Evolutionary conservation across 768 basidiomycete species (phyloP).

Genomic region (Clitopilus passeckerianus): DNA sequence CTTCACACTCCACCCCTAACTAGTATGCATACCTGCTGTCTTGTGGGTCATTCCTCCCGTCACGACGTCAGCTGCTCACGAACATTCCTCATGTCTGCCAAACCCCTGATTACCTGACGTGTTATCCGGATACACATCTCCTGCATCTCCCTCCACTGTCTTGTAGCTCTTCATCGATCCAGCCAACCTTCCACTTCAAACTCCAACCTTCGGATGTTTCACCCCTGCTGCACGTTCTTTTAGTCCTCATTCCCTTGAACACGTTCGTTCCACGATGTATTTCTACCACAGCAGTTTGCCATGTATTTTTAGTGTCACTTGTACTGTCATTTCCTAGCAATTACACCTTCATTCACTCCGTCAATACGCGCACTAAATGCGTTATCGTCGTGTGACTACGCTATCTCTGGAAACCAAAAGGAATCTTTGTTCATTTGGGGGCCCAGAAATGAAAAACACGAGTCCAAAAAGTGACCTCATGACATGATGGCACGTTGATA

Average conservation of each 20-base stretch:
- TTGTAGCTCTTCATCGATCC: neutral
- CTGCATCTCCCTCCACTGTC: neutral
- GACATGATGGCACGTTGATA: neutral
- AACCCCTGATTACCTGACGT: neutral
- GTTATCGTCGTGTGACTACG: neutral
- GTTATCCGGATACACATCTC: neutral
- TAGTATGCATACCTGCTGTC: neutral
- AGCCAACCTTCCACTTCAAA: too few relatives aligned
- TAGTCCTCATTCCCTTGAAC: neutral
- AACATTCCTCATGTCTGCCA: neutral
- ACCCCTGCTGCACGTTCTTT: neutral
- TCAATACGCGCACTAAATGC: neutral
- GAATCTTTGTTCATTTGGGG: neutral
- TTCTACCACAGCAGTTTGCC: neutral
- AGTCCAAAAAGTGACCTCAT: neutral
- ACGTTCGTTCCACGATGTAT: neutral
- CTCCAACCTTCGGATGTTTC: neutral
- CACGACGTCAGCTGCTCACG: neutral
- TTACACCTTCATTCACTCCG: neutral
- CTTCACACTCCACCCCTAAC: neutral
- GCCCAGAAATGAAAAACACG: neutral
- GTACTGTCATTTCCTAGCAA: neutral
- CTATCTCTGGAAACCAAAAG: neutral
- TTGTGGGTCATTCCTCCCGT: neutral
- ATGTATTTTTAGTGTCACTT: neutral